Evolutionary conservation across 495 filamentous ascomycete species (phyloP).

Genomic region (Daldinia loculata): DNA sequence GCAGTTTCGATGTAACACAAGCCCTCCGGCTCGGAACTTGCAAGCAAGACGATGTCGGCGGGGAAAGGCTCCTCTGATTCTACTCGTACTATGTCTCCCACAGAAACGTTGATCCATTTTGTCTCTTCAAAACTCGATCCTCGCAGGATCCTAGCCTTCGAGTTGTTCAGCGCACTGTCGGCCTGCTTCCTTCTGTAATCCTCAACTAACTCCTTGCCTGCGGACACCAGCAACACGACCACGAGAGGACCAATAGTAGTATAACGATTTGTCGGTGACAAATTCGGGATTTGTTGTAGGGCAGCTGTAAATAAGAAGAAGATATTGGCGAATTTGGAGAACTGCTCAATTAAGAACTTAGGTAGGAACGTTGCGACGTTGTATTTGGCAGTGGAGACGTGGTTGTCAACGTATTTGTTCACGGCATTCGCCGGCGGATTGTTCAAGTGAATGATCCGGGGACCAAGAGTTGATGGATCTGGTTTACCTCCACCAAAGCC

Average conservation of each 20-base stretch:
- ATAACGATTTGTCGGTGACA: conserved; percentile 93
- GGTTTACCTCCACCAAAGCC: conserved; percentile 87
- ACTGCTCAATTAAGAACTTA: conserved; percentile 98
- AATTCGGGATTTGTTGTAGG: conserved; percentile 93
- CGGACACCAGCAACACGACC: conserved; percentile 90
- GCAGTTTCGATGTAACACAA: conserved; percentile 99
- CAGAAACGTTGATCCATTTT: conserved; percentile 91
- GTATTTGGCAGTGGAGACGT: conserved; percentile 98
- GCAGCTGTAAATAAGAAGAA: conserved; percentile 99
- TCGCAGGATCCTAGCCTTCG: conserved; percentile 82
- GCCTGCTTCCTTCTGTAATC: conserved; percentile 90
- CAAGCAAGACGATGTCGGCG: conserved; percentile 89
- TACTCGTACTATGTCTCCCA: conserved; percentile 94
- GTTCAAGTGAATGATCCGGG: conserved; percentile 94
- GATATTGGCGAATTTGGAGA: conserved; percentile 98
- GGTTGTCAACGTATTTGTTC: conserved; percentile 93
- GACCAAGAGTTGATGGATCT: conserved; percentile 90
- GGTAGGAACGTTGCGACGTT: conserved; percentile 94
- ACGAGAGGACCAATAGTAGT: conserved; percentile 95
- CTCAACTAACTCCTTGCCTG: conserved; percentile 92
- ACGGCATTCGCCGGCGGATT: conserved; percentile 91
- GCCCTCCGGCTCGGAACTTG: conserved; percentile 96
- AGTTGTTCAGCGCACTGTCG: conserved; percentile 87
- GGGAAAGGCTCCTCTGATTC: conserved; percentile 97
- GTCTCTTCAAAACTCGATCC: conserved; percentile 87